phyloP scores from a whole-genome alignment of 208 protist genomes.

The Phytomonas sp. region DNA sequence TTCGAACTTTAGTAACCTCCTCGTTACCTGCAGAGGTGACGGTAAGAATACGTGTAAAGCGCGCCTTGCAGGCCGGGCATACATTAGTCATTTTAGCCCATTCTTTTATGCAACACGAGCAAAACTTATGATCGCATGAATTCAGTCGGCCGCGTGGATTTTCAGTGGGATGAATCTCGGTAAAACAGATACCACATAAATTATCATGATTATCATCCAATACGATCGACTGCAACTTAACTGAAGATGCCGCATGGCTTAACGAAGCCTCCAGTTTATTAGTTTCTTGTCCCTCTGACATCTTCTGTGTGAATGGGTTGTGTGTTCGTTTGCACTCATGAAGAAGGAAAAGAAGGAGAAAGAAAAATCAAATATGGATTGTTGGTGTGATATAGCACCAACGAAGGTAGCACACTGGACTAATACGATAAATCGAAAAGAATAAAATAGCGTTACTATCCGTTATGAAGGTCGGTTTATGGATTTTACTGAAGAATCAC shows the following conservation, averaged over 20 bases:
- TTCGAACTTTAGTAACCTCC: slow-evolving; percentile 70
- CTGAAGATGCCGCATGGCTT: background rate
- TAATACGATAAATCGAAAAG: background rate
- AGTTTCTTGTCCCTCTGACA: background rate
- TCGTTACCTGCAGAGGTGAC: slow-evolving; percentile 9
- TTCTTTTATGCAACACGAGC: slow-evolving; percentile 72
- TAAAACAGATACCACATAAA: slow-evolving; percentile 81
- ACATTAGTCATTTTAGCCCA: slow-evolving; percentile 83
- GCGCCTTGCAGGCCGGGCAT: slow-evolving; percentile 76
- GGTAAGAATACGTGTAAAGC: slow-evolving; percentile 73
- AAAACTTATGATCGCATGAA: slow-evolving; percentile 81
- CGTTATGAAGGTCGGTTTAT: too few species aligned
- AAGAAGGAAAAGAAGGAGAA: slow-evolving; percentile 3
- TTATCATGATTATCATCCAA: slow-evolving; percentile 27
- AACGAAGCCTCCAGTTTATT: background rate
- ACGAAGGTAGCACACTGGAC: too few species aligned
- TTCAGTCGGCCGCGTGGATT: slow-evolving; percentile 81
- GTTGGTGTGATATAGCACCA: background rate
- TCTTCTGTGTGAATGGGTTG: background rate
- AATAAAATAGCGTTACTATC: background rate
- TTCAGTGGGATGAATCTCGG: slow-evolving; percentile 42
- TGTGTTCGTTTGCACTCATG: slow-evolving; percentile 3
- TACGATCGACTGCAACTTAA: background rate
- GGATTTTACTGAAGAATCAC: too few species aligned
- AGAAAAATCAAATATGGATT: slow-evolving; percentile 1